These are phyloP conservation scores for Rosa hybrid DNA, from an alignment of 331 rosid species.

Conservation along the genomic window DNA sequence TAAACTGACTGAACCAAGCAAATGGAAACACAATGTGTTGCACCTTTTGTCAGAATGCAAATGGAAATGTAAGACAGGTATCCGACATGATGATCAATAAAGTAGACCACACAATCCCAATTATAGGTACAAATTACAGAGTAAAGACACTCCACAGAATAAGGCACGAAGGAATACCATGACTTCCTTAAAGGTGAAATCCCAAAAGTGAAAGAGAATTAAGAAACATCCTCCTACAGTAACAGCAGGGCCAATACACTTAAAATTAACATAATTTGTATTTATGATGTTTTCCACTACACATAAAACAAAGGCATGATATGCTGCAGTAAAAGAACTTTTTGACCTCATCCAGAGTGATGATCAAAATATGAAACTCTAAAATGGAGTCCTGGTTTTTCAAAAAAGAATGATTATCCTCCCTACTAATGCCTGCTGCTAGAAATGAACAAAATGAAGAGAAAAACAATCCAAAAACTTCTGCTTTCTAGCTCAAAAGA, in stretches of 20 bases:
- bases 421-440: slow-evolving; percentile 16
- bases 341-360: slow-evolving; percentile 11
- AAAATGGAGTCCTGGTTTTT: background rate
- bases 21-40: background rate
- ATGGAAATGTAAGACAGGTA: background rate
- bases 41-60: background rate
- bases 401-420: background rate
- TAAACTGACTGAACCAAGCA: background rate
- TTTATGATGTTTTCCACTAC: slow-evolving; percentile 40
- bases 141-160: slow-evolving; percentile 8
- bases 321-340: slow-evolving; percentile 17
- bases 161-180: slow-evolving; percentile 9
- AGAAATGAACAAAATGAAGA: slow-evolving; percentile 19
- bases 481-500: background rate
- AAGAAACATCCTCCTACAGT: slow-evolving; percentile 21
- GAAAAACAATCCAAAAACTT: slow-evolving; percentile 16
- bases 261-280: slow-evolving; percentile 28
- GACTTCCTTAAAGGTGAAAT: slow-evolving; percentile 22
- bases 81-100: background rate
- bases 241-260: slow-evolving; percentile 23
- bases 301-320: slow-evolving; percentile 36
- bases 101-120: slow-evolving; percentile 23
- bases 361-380: slow-evolving; percentile 1
- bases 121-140: background rate
- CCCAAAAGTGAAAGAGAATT: background rate